Conservation (phyloP, 176 grass and related monocot species). For the Zoysia japonica region DNA sequence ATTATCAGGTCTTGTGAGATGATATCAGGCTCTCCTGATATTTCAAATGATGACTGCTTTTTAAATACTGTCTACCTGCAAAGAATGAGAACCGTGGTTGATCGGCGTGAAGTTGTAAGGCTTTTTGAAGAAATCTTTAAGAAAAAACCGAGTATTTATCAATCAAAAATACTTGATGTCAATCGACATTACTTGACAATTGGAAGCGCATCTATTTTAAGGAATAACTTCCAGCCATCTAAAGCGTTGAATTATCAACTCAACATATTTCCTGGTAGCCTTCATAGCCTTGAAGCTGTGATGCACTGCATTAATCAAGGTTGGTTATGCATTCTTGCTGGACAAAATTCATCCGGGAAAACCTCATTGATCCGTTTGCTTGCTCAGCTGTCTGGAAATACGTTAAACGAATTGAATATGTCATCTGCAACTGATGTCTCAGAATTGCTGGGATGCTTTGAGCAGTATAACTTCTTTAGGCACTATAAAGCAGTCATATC, state of each 20-base stretch:
- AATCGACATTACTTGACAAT: slow-evolving; percentile 65
- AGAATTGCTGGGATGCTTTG: slow-evolving; percentile 93
- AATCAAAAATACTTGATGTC: slow-evolving; percentile 68
- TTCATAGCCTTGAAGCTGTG: slow-evolving; percentile 73
- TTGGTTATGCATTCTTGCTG: slow-evolving; percentile 94
- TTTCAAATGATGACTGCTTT: slow-evolving; percentile 62
- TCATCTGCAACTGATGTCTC: slow-evolving; percentile 92
- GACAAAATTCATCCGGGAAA: slow-evolving; percentile 84
- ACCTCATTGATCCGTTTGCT: slow-evolving; percentile 88
- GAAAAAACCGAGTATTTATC: slow-evolving; percentile 49
- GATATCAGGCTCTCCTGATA: slow-evolving; percentile 51
- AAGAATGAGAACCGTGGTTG: slow-evolving; percentile 76
- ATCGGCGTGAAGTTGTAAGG: slow-evolving; percentile 74
- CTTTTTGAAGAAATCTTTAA: slow-evolving; percentile 82
- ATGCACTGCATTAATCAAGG: slow-evolving; percentile 75
- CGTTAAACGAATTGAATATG: slow-evolving; percentile 80
- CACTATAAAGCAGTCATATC: slow-evolving; percentile 69
- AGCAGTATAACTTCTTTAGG: slow-evolving; percentile 89
- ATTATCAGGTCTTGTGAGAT: slow-evolving; percentile 87
- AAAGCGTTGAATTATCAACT: slow-evolving; percentile 64
- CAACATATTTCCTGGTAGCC: slow-evolving; percentile 66
- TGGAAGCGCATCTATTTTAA: slow-evolving; percentile 67
- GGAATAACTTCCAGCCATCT: slow-evolving; percentile 62
- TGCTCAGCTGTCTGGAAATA: slow-evolving; percentile 86
- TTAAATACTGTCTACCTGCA: slow-evolving; percentile 90